Evolutionary conservation across 2,329 filamentous ascomycete genomes (phyloP), one percentile per base, ranked within the genome.

Genomic region (Fusarium sp.): DNA sequence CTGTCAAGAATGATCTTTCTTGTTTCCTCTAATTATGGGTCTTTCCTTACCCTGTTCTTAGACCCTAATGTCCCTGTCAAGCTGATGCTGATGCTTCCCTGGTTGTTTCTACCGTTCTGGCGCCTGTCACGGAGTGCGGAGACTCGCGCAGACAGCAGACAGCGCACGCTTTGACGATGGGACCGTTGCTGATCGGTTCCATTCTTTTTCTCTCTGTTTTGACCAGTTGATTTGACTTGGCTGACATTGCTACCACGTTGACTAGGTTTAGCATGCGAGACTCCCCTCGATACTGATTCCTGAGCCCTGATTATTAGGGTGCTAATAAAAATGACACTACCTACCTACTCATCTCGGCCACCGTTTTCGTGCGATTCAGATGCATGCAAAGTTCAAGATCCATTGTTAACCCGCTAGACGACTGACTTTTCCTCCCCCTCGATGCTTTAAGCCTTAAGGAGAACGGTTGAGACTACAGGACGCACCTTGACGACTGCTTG

Each of bases 61-160:
- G 28, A 30, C 28, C 28, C 28, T 30, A 30, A 10, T 13, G 28
- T 30, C 28, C 47, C 32, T 67, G 65, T 67, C 65, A 59, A 67
- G 65, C 64, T 58, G 65, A 63, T n/a, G 15, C 8, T 17, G 35
- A 15, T 59, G 63, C 58, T 62, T 66, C 63, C 63, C 62, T 67
- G 50, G n/a, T 47, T 58, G 50, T 63, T 68, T 67, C 65, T 64
- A 67, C 64, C 64, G 64, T 67, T 67, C 59, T 65, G 59, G 64
- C 64, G 60, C 59, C 64, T 60, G 48, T 68, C 51, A 67, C 43
- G 24, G 19, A 33, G 13, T 33, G 30, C 30, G 13, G 30, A 33
- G 30, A 15, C 30, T 14, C 14, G 7, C 26, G 26, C 26, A 43
- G 51, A 66, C 26, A 28, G 26, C 26, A 28, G 62, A 57, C 56